These are phyloP conservation scores for Pseudonitzschia delicatissima DNA, from an alignment of 108 stramenopile genomes.

Conservation along the genomic window DNA sequence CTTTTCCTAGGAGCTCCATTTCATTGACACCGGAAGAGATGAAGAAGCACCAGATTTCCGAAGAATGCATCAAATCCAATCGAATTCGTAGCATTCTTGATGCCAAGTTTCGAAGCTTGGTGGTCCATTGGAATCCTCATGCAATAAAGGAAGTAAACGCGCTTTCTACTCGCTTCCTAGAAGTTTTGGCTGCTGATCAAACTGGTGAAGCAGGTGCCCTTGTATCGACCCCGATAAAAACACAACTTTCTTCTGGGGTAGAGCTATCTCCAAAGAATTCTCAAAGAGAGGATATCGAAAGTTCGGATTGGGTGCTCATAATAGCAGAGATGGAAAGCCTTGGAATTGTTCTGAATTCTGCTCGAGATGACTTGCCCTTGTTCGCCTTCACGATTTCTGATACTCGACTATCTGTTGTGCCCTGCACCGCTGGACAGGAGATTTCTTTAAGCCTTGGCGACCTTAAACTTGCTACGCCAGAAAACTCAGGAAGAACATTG, in stretches of 20 bases:
- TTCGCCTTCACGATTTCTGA: constrained; percentile 66
- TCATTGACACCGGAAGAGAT: background rate
- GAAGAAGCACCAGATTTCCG: background rate
- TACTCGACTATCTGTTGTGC: constrained; percentile 42
- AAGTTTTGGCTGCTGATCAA: constrained; percentile 27
- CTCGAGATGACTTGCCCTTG: constrained; percentile 74
- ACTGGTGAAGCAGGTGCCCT: constrained; percentile 16
- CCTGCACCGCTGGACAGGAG: constrained; percentile 18
- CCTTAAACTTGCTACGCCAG: constrained; percentile 48
- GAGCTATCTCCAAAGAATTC: background rate
- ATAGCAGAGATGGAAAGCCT: constrained; percentile 68
- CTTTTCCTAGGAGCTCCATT: background rate
- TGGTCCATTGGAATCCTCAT: constrained; percentile 81
- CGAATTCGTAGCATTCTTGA: constrained; percentile 27
- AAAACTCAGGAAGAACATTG: constrained; percentile 32
- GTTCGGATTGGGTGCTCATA: constrained; percentile 30
- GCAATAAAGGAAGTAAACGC: constrained; percentile 37
- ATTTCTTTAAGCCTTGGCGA: constrained; percentile 62
- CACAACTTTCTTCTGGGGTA: background rate
- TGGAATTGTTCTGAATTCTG: constrained; percentile 69
- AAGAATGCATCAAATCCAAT: background rate
- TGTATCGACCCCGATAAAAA: constrained; percentile 13
- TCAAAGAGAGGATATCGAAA: background rate
- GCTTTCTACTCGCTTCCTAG: constrained; percentile 31
- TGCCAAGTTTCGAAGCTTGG: constrained; percentile 73